phyloP scores from a whole-genome alignment of 257 asterid species.

The Przewalskia tangutica region DNA sequence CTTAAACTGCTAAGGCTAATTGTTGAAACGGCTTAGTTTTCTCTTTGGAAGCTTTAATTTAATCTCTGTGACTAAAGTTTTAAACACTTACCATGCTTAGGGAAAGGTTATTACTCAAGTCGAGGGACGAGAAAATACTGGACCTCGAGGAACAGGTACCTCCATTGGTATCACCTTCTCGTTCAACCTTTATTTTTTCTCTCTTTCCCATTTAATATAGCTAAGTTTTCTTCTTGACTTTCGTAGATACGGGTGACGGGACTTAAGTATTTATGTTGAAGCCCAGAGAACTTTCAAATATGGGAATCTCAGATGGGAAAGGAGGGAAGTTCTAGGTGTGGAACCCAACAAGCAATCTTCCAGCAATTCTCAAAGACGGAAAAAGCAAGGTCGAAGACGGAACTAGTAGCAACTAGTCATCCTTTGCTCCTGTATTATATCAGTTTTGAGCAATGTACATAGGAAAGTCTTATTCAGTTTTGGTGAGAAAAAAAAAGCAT shows the following conservation, averaged over 20 bases:
- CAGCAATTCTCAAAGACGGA: slow-evolving; percentile 48
- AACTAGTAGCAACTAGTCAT: background rate
- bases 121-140: slow-evolving; percentile 43
- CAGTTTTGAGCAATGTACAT: background rate
- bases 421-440: background rate
- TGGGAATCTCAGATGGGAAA: slow-evolving; percentile 45
- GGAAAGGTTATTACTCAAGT: slow-evolving; percentile 30
- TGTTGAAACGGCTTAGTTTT: no score
- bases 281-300: slow-evolving; percentile 42
- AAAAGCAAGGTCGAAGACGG: slow-evolving; percentile 43
- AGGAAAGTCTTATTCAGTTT: no score
- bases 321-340: slow-evolving; percentile 64
- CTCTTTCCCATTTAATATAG: background rate
- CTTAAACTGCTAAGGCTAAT: no score
- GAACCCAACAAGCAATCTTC: slow-evolving; percentile 40
- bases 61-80: background rate
- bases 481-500: background rate
- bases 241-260: slow-evolving; percentile 74
- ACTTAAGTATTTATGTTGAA: slow-evolving; percentile 56
- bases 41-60: no score
- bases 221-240: background rate
- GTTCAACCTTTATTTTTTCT: background rate
- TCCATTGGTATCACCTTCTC: background rate
- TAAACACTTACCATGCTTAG: slow-evolving; percentile 19
- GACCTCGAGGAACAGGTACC: slow-evolving; percentile 86